Conservation (phyloP, 495 filamentous ascomycete species). For the Parathielavia appendiculata region DNA sequence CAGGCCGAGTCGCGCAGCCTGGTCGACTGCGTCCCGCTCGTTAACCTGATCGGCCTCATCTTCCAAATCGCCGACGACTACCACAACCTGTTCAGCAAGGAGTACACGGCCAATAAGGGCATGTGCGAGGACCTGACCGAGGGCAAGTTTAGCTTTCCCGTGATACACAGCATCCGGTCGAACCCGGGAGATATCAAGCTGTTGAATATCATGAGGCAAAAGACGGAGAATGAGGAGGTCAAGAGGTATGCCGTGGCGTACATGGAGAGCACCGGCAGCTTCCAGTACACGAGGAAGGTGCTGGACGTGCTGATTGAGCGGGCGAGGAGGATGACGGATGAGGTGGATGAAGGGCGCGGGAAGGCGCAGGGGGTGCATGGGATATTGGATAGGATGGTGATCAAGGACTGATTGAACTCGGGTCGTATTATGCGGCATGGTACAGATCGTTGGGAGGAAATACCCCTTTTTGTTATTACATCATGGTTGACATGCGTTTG, state of each 20-base stretch:
- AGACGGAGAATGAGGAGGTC: constrained; percentile 77
- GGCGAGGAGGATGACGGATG: constrained; percentile 61
- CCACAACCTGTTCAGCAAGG: constrained; percentile 68
- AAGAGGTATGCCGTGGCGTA: constrained; percentile 89
- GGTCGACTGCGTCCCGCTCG: constrained; percentile 75
- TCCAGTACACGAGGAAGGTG: constrained; percentile 74
- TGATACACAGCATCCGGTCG: constrained; percentile 88
- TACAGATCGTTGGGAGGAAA: background rate
- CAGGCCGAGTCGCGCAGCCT: constrained; percentile 69
- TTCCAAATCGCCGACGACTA: constrained; percentile 98
- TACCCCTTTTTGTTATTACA: background rate
- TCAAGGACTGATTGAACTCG: constrained; percentile 19
- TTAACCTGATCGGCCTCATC: constrained; percentile 85
- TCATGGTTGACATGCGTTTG: background rate
- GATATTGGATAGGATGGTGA: constrained; percentile 47
- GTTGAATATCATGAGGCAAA: constrained; percentile 87
- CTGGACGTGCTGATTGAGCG: constrained; percentile 60
- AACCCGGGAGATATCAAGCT: constrained; percentile 75
- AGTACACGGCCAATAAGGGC: constrained; percentile 86
- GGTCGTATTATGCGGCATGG: too few species aligned
- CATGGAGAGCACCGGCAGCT: constrained; percentile 85
- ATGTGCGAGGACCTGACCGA: constrained; percentile 96
- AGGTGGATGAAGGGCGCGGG: constrained; percentile 54
- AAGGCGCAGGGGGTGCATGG: constrained; percentile 43
- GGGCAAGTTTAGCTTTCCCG: constrained; percentile 96